phyloP scores from a whole-genome alignment of 164 flowering plant species.

The Berberis vulgaris region DNA sequence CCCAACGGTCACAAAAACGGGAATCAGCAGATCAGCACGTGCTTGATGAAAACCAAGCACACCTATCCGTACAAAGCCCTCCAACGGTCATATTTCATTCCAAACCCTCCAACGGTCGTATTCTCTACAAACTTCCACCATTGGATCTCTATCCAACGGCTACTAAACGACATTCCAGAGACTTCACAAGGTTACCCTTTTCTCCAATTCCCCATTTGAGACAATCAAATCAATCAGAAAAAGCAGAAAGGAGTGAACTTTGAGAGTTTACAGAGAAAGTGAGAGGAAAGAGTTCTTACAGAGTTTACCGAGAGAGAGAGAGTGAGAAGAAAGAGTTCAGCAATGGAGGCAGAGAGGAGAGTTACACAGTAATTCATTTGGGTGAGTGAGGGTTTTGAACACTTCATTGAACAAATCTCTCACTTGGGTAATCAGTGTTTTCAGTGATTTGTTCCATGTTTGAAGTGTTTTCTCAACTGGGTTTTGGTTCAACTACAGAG shows the following conservation, averaged over 20 bases:
- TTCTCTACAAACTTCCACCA: conserved; percentile 32
- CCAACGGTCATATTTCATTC: conserved; percentile 22
- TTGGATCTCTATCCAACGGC: conserved; percentile 46
- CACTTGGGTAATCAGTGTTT: conserved; percentile 4
- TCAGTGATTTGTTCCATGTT: conserved; percentile 4
- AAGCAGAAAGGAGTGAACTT: not conserved
- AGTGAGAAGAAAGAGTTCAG: not conserved
- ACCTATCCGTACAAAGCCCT: conserved; percentile 23
- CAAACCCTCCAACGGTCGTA: conserved; percentile 52
- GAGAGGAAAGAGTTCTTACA: not conserved
- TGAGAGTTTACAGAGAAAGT: not conserved
- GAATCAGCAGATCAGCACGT: conserved; percentile 22
- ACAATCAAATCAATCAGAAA: conserved; percentile 16
- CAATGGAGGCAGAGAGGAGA: conserved; percentile 10
- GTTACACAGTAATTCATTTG: not conserved
- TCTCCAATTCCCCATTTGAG: conserved; percentile 17
- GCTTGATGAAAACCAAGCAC: conserved; percentile 14
- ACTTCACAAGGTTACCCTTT: conserved; percentile 14
- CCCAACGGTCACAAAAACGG: conserved; percentile 40
- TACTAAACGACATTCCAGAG: conserved; percentile 7
- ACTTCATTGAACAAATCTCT: not conserved
- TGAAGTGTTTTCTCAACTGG: conserved; percentile 16
- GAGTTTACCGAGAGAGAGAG: not conserved
- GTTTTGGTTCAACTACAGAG: conserved; percentile 15
- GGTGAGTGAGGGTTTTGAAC: not conserved